A percentile compares a stretch with the other conserved stretches of the same genome.
phyloP scores from a whole-genome alignment of 352 stramenopile species.

The Pythium dissotocum region DNA sequence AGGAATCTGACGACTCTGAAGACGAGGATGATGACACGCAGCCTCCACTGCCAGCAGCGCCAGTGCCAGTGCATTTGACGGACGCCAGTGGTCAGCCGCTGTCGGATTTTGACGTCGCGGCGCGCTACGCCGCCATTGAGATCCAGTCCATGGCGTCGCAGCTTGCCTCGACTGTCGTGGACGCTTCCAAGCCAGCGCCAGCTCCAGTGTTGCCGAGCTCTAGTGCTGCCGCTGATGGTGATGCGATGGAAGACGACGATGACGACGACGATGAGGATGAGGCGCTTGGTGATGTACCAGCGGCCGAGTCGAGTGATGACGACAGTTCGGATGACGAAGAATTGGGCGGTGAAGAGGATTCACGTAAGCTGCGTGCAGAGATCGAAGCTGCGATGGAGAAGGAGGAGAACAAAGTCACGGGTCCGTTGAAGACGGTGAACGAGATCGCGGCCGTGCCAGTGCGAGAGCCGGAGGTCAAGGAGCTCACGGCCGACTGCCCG shows the following conservation, averaged over 20 bases:
- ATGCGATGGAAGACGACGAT: constrained; percentile 8
- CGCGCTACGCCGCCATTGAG: constrained; percentile 36
- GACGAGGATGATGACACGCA: constrained; percentile 8
- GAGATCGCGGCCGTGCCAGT: constrained; percentile 58
- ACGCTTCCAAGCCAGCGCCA: constrained; percentile 19
- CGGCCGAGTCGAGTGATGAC: constrained; percentile 11
- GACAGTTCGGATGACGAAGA: constrained; percentile 35
- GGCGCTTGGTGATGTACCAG: not conserved
- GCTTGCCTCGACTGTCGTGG: constrained; percentile 28
- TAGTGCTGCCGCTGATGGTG: not conserved
- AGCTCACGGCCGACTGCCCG: constrained; percentile 69
- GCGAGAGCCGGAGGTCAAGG: constrained; percentile 56
- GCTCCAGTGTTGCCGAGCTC: constrained; percentile 1
- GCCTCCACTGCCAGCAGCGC: not conserved
- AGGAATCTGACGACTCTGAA: constrained; percentile 8
- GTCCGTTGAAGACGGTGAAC: constrained; percentile 60
- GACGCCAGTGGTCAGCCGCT: constrained; percentile 20
- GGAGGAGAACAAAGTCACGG: constrained; percentile 53
- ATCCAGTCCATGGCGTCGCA: constrained; percentile 35
- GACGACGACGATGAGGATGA: constrained; percentile 22
- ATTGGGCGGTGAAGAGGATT: constrained; percentile 26
- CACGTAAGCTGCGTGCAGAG: constrained; percentile 55
- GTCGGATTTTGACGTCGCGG: constrained; percentile 37
- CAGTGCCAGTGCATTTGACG: constrained; percentile 7
- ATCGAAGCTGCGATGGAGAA: constrained; percentile 82